Evolutionary conservation across 2,329 filamentous ascomycete species (phyloP), one percentile per base, ranked within the genome.

Genomic region (Hymenoscyphus fructigenus): DNA sequence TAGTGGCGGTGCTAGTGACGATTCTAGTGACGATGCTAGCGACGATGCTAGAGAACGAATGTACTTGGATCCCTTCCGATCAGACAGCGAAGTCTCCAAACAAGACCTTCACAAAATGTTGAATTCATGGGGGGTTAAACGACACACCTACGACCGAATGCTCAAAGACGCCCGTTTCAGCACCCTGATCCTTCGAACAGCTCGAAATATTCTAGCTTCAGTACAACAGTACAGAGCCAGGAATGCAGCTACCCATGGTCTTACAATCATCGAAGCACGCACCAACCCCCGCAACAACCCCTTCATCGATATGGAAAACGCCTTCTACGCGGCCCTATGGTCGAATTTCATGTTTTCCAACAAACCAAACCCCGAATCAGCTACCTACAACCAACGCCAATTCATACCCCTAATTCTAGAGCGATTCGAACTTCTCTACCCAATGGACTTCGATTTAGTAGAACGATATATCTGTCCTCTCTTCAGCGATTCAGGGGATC

Each of bases 11-110:
- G 3, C 29, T 32, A 6, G 28, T 6, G 28, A 29, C 28, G 28
- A 29, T 29, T 3, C 28, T 29, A 6, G 28, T 6, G 28, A 29
- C 28, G 71, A 76, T 6, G 71, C 74, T 14, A 77, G 82, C 57
- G 79, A 80, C 29, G 70, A 76, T 14, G 69, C 72, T 66, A 76
- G 76, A 7, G 81, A 84, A 65, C 80, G 82, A 57, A 94, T 97
- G 85, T 96, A 92, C 74, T 82, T 97, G 69, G 92, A 97, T 73
- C 93, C 93, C 0, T 97, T 91, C 76, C 85, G 86, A 32, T 87
- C 85, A 2, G 84, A 87, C 38, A 78, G 84, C 15, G 92, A 96
- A 76, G 84, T 93, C 0, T 80, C 83, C 0, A 76, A 85, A 14
- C 78, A 80, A 1, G 80, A 85, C 59, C 79, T 97, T 44, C 82